Evolutionary conservation across 805 yeast genomes (phyloP).

Genomic region (Starmerella stigmatis): DNA sequence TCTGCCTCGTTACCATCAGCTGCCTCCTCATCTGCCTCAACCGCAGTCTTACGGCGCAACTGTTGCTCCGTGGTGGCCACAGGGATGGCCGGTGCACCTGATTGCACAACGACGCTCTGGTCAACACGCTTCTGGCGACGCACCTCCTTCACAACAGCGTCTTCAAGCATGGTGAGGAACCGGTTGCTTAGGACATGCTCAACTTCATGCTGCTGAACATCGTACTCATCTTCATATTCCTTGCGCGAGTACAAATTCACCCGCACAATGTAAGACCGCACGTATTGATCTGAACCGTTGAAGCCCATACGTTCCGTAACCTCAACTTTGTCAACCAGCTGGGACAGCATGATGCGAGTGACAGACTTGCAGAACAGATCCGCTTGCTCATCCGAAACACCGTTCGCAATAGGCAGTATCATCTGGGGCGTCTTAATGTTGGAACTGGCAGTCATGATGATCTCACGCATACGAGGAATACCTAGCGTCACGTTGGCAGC

Average conservation of each 20-base stretch:
- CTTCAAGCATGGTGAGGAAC: constrained; percentile 63
- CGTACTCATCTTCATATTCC: constrained; percentile 83
- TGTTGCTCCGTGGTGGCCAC: constrained; percentile 46
- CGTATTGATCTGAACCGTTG: constrained; percentile 34
- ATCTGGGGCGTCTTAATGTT: constrained; percentile 97
- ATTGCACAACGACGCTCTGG: constrained; percentile 32
- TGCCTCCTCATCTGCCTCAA: constrained; percentile 22
- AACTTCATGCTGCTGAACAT: constrained; percentile 67
- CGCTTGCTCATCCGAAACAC: constrained; percentile 76
- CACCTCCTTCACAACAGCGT: constrained; percentile 65
- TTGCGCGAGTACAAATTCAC: constrained; percentile 61
- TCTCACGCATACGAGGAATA: constrained; percentile 99
- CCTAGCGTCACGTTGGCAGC: constrained; percentile 99
- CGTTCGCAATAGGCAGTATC: constrained; percentile 76
- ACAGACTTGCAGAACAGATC: constrained; percentile 87
- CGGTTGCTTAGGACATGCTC: constrained; percentile 53
- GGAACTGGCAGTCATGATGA: constrained; percentile 97
- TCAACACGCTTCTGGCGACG: constrained; percentile 59
- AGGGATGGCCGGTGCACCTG: constrained; percentile 32
- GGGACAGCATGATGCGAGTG: constrained; percentile 73
- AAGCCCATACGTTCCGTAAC: constrained; percentile 84
- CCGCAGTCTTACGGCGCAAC: constrained; percentile 33
- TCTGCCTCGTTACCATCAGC: constrained; percentile 25
- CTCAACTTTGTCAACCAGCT: constrained; percentile 71
- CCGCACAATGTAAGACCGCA: constrained; percentile 65